Conservation (phyloP, 31 red algal species). For the Pterothamnion heteromorphum region DNA sequence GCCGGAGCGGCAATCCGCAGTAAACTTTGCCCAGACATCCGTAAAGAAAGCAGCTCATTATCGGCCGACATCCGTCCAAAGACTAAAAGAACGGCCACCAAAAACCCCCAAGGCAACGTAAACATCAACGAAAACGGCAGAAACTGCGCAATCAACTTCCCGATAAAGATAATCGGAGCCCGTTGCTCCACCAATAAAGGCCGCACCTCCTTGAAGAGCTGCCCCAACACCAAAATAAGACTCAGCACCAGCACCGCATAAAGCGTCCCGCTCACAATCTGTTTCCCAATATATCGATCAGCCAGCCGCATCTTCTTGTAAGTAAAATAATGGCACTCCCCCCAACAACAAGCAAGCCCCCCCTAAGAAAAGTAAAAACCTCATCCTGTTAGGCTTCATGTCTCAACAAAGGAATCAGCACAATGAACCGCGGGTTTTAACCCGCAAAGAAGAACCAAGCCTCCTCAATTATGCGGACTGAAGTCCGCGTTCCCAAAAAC, state of each 20-base stretch:
- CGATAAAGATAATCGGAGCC: neutral
- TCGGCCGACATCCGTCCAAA: neutral
- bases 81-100: neutral
- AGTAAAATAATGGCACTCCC: too few species aligned
- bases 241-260: neutral
- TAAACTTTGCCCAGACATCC: neutral
- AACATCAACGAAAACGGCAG: neutral
- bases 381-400: too few species aligned
- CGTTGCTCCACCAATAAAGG: neutral
- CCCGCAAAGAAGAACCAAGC: too few species aligned
- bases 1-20: neutral
- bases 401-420: too few species aligned
- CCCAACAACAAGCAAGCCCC: too few species aligned
- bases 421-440: too few species aligned
- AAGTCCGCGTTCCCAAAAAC: too few species aligned
- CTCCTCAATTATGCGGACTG: too few species aligned
- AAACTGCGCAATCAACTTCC: neutral
- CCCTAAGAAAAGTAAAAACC: too few species aligned
- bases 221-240: neutral
- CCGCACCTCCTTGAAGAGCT: neutral
- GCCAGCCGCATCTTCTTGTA: neutral
- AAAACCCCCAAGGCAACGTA: neutral
- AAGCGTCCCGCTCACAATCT: neutral
- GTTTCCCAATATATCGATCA: neutral
- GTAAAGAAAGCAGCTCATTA: neutral